Evolutionary conservation across 1,139 yeast species (phyloP), one percentile per base, ranked within the genome.

Genomic region (Hyphopichia wangnamkhiaoensis): DNA sequence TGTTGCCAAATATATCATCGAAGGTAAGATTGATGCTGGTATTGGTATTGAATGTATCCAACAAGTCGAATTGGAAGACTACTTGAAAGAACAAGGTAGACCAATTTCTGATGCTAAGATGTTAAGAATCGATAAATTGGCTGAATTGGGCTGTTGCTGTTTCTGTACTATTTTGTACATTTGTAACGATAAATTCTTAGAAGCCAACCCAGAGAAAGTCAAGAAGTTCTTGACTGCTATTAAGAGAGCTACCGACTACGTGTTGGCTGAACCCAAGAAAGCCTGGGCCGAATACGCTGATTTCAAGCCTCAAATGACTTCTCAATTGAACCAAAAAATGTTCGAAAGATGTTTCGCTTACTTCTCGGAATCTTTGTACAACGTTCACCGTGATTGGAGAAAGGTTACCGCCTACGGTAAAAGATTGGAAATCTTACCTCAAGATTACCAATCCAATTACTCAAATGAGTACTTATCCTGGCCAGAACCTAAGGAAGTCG

Each of bases 31-130:
- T 39, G 80, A 77, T 54, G 81, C 81, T 40, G 82, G 82, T 40
- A 71, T 76, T 52, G 82, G 82, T 48, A 74, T 77, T 44, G 82
- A 77, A 54, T 76, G 80, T 56, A 74, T 77, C 53, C 82, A 77
- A 56, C 80, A 74, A 57, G 82, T 77, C 32, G 79, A 77, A 53
- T 65, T 77, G 52, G 82, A 76, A 53, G 79, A 76, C 48, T 73
- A 74, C 57, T 65, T 72, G 50, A 65, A 61, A 45, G 47, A 56
- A 20, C 62, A 68, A 45, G 79, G 79, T 23, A 68, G 74, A 50
- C 69, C 74, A 30, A 59, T 63, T 31, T 53, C 60, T 28, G 80
- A 74, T 36, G 82, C 77, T 40, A 70, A 74, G 49, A 76, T 77
- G 82, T 61, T 77, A 51, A 68, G 82, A 58, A 77, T 77, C 49